Evolutionary conservation across 1,284 basidiomycete species (phyloP).

Genomic region (Stereum hirsutum): DNA sequence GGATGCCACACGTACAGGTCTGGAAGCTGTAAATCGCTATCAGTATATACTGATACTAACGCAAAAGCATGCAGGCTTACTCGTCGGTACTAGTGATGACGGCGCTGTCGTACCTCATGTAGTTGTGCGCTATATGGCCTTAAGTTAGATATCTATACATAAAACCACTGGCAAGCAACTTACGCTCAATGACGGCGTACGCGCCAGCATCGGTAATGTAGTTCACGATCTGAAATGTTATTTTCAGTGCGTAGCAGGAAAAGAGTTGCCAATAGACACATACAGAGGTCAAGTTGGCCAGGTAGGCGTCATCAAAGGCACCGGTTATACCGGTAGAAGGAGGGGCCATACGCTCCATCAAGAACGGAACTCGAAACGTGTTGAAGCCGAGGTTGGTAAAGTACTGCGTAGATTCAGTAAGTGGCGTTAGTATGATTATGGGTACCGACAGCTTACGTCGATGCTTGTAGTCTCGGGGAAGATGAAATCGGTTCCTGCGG

Average conservation of each 20-base stretch:
- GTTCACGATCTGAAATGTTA: slow-evolving; percentile 31
- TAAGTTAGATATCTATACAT: not conserved
- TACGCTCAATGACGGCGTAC: slow-evolving; percentile 47
- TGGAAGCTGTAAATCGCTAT: slow-evolving; percentile 33
- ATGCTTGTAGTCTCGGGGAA: no score
- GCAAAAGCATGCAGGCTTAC: slow-evolving; percentile 23
- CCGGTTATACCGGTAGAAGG: slow-evolving; percentile 43
- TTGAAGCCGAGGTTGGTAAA: slow-evolving; percentile 51
- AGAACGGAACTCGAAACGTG: slow-evolving; percentile 54
- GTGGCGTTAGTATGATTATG: no score
- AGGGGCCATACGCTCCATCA: slow-evolving; percentile 46
- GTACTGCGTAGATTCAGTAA: no score
- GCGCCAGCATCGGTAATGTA: slow-evolving; percentile 55
- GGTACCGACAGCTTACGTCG: not conserved
- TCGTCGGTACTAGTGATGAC: slow-evolving; percentile 37
- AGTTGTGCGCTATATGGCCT: slow-evolving; percentile 44
- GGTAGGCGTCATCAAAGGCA: slow-evolving; percentile 41
- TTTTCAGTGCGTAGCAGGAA: not conserved
- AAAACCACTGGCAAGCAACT: slow-evolving; percentile 13
- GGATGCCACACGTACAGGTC: slow-evolving; percentile 28
- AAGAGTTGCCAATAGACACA: no score
- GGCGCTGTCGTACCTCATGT: slow-evolving; percentile 44
- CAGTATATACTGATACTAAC: not conserved
- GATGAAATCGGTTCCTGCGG: no score
- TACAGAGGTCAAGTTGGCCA: slow-evolving; percentile 38